A percentile compares a stretch with the other conserved stretches of the same genome.
Conservation (phyloP, 1,284 basidiomycete species). For the Schizophyllum amplum region DNA sequence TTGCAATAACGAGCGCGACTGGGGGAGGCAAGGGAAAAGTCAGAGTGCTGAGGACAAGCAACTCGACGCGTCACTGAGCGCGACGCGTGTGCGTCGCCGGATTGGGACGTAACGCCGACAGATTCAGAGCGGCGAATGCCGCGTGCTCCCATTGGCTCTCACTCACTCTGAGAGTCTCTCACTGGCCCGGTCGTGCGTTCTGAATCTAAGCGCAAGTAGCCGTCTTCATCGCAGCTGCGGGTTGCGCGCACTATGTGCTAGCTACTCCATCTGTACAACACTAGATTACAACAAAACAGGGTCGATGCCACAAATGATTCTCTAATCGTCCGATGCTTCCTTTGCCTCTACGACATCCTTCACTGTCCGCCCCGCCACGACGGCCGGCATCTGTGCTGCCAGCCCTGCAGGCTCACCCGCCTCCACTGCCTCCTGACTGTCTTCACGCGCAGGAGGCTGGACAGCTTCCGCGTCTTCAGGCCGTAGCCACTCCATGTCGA, state of each 20-base stretch:
- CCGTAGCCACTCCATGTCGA: constrained; percentile 39
- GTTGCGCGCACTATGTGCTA: too few relatives aligned
- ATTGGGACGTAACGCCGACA: background rate
- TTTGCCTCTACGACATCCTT: constrained; percentile 20
- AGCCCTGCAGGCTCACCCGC: constrained; percentile 18
- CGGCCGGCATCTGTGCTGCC: constrained; percentile 9
- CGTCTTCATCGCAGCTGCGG: too few relatives aligned
- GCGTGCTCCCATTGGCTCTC: too few relatives aligned
- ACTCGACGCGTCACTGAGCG: background rate
- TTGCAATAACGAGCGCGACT: constrained; percentile 7
- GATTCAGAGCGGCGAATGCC: background rate
- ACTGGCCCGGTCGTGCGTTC: too few relatives aligned
- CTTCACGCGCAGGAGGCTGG: constrained; percentile 21
- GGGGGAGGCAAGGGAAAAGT: constrained; percentile 7
- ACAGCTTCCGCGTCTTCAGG: constrained; percentile 12
- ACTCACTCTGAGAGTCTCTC: too few relatives aligned
- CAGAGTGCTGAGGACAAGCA: background rate
- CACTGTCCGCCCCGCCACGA: constrained; percentile 18
- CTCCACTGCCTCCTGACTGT: constrained; percentile 17
- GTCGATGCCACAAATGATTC: constrained; percentile 7
- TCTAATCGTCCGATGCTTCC: constrained; percentile 22
- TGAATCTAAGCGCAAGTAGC: too few relatives aligned
- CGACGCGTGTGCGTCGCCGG: background rate
- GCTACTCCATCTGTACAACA: too few relatives aligned
- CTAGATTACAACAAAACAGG: background rate